Base-by-base conservation (phyloP, 805 yeast genomes). In the Starmerella geochares region DNA sequence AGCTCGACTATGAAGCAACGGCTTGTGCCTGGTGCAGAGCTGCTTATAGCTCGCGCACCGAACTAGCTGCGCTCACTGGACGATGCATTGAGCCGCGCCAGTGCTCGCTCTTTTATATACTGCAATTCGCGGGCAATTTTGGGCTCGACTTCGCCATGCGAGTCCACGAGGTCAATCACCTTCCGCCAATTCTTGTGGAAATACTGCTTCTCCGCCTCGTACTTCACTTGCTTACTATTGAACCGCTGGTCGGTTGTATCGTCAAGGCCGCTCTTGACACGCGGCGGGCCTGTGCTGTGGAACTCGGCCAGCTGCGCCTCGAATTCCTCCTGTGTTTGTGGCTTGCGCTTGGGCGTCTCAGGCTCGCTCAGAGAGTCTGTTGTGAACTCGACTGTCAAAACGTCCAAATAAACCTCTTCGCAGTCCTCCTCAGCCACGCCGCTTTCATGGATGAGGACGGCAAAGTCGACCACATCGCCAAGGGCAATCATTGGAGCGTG, bases 401-500 rank as follows among this genome's bases (percentile, higher is more conserved):
- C 84, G 19, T 75, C 75, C 57, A 82, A 77, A 56, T 78, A 74
- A 49, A 81, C 78, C 64, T 88, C 96, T 62, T 83, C 82, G 59
- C 92, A 82, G 60, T 87, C 95, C 56, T 83, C 94, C 1, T 76
- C 76, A 0, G 80, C 71, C 5, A 83, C 80, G 1, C 86, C 90
- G 56, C 84, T 85, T 59, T 88, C 96, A 62, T 83, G 83, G 28
- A 86, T 81, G 47, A 87, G 68, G n/a, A 90, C 96, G 2, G 86
- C 88, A 67, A 88, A 90, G 61, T 90, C 95, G 13, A 81, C 67
- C 4, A 69, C 68, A 23, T 75, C 78, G 29, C 80, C 81, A 9
- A 86, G 64, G 1, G 86, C 90, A 20, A 90, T 81, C 97, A 88
- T 88, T 3, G 97, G 96, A 0, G 96, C 95, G 63, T 88, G 97